phyloP scores from a whole-genome alignment of 75 land plant genomes.

The Cryptomeria japonica region DNA sequence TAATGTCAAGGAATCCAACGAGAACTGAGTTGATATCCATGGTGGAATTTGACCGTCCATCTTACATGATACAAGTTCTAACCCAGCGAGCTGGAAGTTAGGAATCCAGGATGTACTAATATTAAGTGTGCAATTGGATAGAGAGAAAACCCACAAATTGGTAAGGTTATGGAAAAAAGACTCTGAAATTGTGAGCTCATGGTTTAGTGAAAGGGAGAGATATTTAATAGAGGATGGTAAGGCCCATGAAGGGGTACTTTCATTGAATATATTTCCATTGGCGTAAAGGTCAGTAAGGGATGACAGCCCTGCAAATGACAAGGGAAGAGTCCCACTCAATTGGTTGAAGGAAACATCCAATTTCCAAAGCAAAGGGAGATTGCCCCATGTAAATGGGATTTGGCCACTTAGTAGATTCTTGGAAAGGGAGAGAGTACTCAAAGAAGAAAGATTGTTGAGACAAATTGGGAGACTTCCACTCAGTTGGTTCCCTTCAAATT shows the following conservation, averaged over 20 bases:
- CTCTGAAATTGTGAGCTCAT: neutral
- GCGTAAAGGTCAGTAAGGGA: neutral
- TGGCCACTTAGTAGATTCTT: too few species aligned
- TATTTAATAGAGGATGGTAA: neutral
- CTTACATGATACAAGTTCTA: neutral
- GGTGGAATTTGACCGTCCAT: too few species aligned
- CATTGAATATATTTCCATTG: neutral
- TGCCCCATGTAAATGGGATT: neutral
- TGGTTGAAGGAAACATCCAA: constrained; percentile 5
- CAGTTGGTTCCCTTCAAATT: constrained; percentile 4
- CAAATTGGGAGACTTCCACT: constrained; percentile 17
- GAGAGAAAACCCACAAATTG: too few species aligned
- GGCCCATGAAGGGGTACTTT: neutral
- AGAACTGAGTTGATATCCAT: too few species aligned
- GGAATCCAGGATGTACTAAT: neutral
- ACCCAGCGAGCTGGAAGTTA: neutral
- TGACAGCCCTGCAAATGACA: constrained; percentile 2
- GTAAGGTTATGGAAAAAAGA: too few species aligned
- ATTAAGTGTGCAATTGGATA: too few species aligned
- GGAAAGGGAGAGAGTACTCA: too few species aligned
- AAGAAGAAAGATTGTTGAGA: neutral
- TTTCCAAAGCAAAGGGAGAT: neutral
- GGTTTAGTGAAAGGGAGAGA: neutral
- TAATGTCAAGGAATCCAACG: too few species aligned
- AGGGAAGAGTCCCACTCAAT: constrained; percentile 17